A percentile compares a stretch with the other conserved stretches of the same genome.
These are phyloP conservation scores for Epichloe hybrida DNA, from an alignment of 2,329 filamentous ascomycete species.

Conservation along the genomic window DNA sequence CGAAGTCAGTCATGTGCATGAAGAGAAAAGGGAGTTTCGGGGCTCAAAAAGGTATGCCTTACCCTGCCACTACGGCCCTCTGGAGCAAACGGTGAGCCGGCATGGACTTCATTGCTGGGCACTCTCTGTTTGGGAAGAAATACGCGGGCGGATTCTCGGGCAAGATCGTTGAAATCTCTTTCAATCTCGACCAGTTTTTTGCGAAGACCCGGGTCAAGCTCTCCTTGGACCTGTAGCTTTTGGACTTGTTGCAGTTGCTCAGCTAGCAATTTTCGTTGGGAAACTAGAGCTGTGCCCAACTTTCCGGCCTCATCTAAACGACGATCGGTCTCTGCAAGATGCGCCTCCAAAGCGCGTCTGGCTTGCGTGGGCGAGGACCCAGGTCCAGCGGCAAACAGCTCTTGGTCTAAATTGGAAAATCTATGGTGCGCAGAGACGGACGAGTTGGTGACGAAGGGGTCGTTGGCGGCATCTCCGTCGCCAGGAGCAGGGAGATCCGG, in stretches of 20 bases:
- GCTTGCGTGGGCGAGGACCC: slow-evolving; percentile 70
- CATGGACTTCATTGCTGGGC: slow-evolving; percentile 50
- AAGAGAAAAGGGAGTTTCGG: neutral
- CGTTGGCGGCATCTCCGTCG: slow-evolving; percentile 25
- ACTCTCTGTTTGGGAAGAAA: slow-evolving; percentile 77
- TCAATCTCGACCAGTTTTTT: slow-evolving; percentile 79
- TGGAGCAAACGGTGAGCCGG: slow-evolving; percentile 38
- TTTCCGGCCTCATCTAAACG: slow-evolving; percentile 84
- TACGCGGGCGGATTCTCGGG: slow-evolving; percentile 74
- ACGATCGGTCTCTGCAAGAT: slow-evolving; percentile 83
- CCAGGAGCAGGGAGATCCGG: slow-evolving; percentile 26
- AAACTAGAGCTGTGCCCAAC: slow-evolving; percentile 72
- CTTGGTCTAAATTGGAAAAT: slow-evolving; percentile 71
- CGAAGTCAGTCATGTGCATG: neutral
- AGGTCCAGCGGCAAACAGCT: slow-evolving; percentile 67
- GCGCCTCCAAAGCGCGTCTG: slow-evolving; percentile 77
- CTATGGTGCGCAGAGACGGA: slow-evolving; percentile 43
- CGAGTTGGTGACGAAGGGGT: slow-evolving; percentile 43
- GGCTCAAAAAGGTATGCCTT: slow-evolving; percentile 20
- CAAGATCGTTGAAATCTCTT: slow-evolving; percentile 88
- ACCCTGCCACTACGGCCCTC: slow-evolving; percentile 40
- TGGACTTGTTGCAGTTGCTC: slow-evolving; percentile 78
- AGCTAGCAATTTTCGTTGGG: slow-evolving; percentile 72
- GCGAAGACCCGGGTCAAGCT: slow-evolving; percentile 71
- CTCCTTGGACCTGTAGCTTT: slow-evolving; percentile 57